These are phyloP conservation scores for Cystofilobasidium bisporidii DNA, from an alignment of 768 basidiomycete species.

Conservation along the genomic window DNA sequence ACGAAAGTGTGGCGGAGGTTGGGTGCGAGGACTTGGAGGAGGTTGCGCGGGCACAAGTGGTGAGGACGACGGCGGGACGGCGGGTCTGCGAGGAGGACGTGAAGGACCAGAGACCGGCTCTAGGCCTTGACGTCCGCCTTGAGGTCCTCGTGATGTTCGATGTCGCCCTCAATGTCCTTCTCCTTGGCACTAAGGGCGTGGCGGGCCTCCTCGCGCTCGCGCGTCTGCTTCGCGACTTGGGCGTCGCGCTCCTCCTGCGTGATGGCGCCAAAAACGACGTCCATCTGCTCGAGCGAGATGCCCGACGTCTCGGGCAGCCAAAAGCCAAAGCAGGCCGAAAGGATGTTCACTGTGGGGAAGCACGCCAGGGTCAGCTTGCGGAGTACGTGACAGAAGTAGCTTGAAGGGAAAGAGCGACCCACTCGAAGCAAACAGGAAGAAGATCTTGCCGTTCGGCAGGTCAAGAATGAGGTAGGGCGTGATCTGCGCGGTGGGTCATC, in stretches of 20 bases:
- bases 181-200: not conserved
- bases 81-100: too few species aligned
- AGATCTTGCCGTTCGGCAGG: conserved; percentile 24
- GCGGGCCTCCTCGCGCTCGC: not conserved
- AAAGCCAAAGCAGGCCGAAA: conserved; percentile 21
- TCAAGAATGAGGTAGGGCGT: conserved; percentile 23
- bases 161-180: conserved; percentile 2
- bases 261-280: conserved; percentile 15
- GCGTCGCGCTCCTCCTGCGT: conserved; percentile 22
- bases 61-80: too few species aligned
- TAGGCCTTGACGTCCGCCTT: too few species aligned
- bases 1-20: too few species aligned
- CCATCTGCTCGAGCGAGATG: conserved; percentile 25
- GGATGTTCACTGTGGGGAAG: conserved; percentile 6
- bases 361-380: not conserved
- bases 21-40: too few species aligned
- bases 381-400: not conserved
- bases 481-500: too few species aligned
- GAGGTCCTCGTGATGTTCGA: not conserved
- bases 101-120: too few species aligned
- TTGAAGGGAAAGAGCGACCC: not conserved
- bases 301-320: conserved; percentile 24
- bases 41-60: too few species aligned
- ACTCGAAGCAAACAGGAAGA: not conserved
- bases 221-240: conserved; percentile 10